These are phyloP conservation scores for Suillus subaureus DNA, from an alignment of 768 basidiomycete species.

Conservation along the genomic window DNA sequence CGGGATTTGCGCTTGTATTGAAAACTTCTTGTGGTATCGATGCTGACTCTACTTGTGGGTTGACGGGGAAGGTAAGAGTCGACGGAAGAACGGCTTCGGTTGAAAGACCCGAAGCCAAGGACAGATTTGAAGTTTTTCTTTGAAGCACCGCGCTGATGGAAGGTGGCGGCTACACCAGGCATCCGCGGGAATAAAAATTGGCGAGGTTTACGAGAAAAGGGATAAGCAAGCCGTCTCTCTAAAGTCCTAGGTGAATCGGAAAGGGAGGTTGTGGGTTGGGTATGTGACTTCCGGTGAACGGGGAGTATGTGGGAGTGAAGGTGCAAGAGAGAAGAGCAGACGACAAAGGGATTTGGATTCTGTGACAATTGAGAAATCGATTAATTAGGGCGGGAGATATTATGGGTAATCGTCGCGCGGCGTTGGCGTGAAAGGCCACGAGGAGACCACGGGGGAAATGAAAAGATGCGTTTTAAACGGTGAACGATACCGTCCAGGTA, in stretches of 20 bases:
- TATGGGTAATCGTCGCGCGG: slow-evolving; percentile 33
- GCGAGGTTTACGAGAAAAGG: not conserved
- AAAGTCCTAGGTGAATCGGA: not conserved
- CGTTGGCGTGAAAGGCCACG: slow-evolving; percentile 38
- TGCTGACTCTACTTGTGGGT: slow-evolving; percentile 42
- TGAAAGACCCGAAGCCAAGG: slow-evolving; percentile 46
- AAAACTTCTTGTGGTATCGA: slow-evolving; percentile 45
- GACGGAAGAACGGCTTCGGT: slow-evolving; percentile 31
- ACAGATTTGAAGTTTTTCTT: slow-evolving; percentile 53
- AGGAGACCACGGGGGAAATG: slow-evolving; percentile 15
- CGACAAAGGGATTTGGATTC: slow-evolving; percentile 22
- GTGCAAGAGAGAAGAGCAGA: slow-evolving; percentile 22
- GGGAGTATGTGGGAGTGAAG: slow-evolving; percentile 24
- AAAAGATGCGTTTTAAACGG: slow-evolving; percentile 4
- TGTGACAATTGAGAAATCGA: slow-evolving; percentile 22
- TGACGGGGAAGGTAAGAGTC: slow-evolving; percentile 30
- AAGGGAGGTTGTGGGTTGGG: slow-evolving; percentile 28
- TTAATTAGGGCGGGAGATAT: slow-evolving; percentile 35
- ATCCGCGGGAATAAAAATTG: slow-evolving; percentile 37
- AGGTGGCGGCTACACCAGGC: slow-evolving; percentile 43
- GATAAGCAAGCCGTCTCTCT: slow-evolving; percentile 4
- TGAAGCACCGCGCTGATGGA: slow-evolving; percentile 35
- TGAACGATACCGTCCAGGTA: slow-evolving; percentile 6
- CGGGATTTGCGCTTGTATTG: slow-evolving; percentile 38
- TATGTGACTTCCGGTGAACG: slow-evolving; percentile 27